Base-by-base conservation (phyloP, 805 yeast species). In the Saccharomycopsis guyanensis region DNA sequence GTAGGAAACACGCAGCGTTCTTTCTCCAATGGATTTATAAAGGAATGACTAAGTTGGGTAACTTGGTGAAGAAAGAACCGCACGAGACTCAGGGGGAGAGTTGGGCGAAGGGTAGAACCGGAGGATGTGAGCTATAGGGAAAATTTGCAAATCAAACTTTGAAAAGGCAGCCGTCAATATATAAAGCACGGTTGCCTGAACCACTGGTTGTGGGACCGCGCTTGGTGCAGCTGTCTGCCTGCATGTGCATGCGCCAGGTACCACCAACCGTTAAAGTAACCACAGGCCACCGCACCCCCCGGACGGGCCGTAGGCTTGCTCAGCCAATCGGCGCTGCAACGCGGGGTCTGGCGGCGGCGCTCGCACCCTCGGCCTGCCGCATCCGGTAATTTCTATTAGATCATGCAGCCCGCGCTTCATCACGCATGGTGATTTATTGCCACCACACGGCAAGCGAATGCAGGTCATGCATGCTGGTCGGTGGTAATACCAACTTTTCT, bases 1-100 rank as follows among this genome's bases (percentile, higher is more conserved):
- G 8, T 27, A 27, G 32, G 13, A 10, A 27, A 27, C 13, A 27
- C 32, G 8, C 13, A 33, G 7, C 10, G 20, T 15, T 33, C 37
- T 33, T 33, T 33, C 37, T 18, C 20, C 18, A 33, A 22, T n/a
- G 27, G 7, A 16, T 31, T 16, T n/a, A 19, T 46, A 46, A 46
- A 46, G 50, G 50, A 46, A 23, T 46, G 50, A 42, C 50, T 46
- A 41, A 39, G 42, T 39, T 24, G 27, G 18, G 19, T 8, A n/a
- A n/a, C n/a, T n/a, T n/a, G n/a, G n/a, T n/a, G n/a, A n/a, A n/a
- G n/a, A n/a, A n/a, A n/a, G n/a, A n/a, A n/a, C n/a, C n/a, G n/a
- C n/a, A n/a, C n/a, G n/a, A n/a, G n/a, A n/a, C n/a, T n/a, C n/a
- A n/a, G n/a, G n/a, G n/a, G n/a, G 10, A 25, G 32, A 41, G 48